Evolutionary conservation across 768 basidiomycete species (phyloP), one percentile per base, ranked within the genome.

Genomic region (Suillus discolor): DNA sequence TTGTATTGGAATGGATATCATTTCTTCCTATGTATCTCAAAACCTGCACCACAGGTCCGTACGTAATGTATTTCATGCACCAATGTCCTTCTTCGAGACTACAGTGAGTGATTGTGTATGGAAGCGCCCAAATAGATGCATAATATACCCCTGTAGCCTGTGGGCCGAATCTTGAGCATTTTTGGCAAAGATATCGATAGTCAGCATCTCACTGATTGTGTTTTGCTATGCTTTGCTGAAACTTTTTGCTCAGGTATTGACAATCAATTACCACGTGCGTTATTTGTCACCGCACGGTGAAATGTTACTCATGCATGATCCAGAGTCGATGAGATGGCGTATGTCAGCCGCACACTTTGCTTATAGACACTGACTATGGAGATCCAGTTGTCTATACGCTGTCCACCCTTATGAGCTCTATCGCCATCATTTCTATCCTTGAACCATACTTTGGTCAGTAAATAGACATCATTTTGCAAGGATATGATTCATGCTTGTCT

Each of bases 1-100:
- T 44, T 87, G 87, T 7, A 72, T 81, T 11, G 77, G 79, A 5
- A 83, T 88, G 69, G 88, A 88, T 65, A 74, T 84, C 15, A 78
- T 90, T 73, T 84, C 86, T 1, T 84, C 81, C 71, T 80, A 82
- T 62, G 88, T 87, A 4, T 89, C 89, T 1, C 81, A 81, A 65
- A 88, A 87, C 66, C 77, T 93, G 2, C 89, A 93, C 71, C 79
- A 83, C 54, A 73, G 79, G 54, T 84, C 88, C 0, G 79, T 89
- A 28, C 74, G 74, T 31, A 83, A 85, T 59, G 82, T 91, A 23
- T 87, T 90, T 71, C 83, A 85, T 73, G 90, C 90, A 0, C 90
- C 90, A 0, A 91, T 90, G 87, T 82, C 85, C 1, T 91, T 91
- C 77, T 93, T 92, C 69, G 91, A 93, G 73, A 89, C 84, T 2